Percentiles rank a stretch among this genome's conserved stretches.
Evolutionary conservation across 257 asterid species (phyloP).

Genomic region (Ocimum tenuiflorum): DNA sequence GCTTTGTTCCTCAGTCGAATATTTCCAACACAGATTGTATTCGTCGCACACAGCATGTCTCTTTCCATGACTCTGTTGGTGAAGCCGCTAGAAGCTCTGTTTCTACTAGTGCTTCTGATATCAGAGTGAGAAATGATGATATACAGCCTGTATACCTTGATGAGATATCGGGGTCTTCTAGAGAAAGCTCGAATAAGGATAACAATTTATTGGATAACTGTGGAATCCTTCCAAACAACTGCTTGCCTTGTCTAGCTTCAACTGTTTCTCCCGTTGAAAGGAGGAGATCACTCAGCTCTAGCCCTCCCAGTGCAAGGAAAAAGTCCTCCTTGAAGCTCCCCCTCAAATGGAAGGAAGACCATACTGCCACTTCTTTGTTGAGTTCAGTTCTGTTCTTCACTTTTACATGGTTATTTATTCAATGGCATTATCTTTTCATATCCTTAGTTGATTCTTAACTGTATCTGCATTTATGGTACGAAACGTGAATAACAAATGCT

Average conservation of each 20-base stretch:
- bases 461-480: background rate
- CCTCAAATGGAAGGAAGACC: conserved; percentile 78
- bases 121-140: conserved; percentile 30
- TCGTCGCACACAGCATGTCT: conserved; percentile 9
- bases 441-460: background rate
- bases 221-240: conserved; percentile 64
- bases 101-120: conserved; percentile 23
- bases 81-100: conserved; percentile 33
- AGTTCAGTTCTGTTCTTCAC: conserved; percentile 28
- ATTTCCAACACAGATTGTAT: conserved; percentile 16
- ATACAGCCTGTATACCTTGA: conserved; percentile 43
- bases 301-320: conserved; percentile 60
- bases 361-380: conserved; percentile 40
- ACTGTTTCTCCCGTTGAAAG: conserved; percentile 50
- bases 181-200: conserved; percentile 41
- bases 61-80: conserved; percentile 33
- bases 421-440: background rate
- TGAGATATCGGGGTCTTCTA: conserved; percentile 42
- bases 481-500: too few species aligned
- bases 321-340: conserved; percentile 61
- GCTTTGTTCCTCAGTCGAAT: conserved; percentile 19
- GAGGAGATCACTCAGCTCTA: conserved; percentile 59
- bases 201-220: conserved; percentile 54
- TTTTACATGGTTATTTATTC: background rate
- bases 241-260: conserved; percentile 88